Conservation (phyloP, 768 basidiomycete genomes). For the Phanerodontia chrysosporium region DNA sequence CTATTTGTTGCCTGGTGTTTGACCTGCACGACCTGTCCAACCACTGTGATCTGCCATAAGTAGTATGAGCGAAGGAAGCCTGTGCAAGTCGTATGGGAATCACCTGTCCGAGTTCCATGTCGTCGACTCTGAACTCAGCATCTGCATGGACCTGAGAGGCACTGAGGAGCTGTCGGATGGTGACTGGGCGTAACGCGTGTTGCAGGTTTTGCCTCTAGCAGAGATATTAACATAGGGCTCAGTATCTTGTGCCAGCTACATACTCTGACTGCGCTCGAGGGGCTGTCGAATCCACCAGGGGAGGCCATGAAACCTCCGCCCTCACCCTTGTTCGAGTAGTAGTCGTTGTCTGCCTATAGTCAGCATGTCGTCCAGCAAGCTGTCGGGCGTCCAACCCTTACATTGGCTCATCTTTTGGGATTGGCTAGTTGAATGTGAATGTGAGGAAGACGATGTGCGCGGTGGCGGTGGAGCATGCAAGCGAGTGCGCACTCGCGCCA, state of each 20-base stretch:
- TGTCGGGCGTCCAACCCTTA: conserved; percentile 19
- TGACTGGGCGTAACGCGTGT: conserved; percentile 67
- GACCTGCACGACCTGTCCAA: conserved; percentile 69
- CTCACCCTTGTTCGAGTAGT: conserved; percentile 31
- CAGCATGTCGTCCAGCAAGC: neutral
- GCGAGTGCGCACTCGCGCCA: neutral
- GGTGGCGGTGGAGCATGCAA: neutral
- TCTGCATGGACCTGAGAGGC: conserved; percentile 85
- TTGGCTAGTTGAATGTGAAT: neutral
- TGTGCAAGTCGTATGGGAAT: no score
- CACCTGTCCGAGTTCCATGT: conserved; percentile 77
- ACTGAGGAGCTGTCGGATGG: conserved; percentile 67
- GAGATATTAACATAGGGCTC: neutral
- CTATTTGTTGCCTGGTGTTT: conserved; percentile 75
- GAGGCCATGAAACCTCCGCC: conserved; percentile 53
- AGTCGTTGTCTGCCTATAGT: conserved; percentile 22
- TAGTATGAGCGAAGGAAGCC: no score
- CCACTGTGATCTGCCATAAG: conserved; percentile 67
- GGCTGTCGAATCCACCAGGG: conserved; percentile 57
- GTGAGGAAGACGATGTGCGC: neutral
- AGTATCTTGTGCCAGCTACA: neutral
- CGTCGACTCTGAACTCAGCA: conserved; percentile 84
- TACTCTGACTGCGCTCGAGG: conserved; percentile 41
- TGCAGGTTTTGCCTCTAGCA: conserved; percentile 34
- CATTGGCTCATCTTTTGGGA: conserved; percentile 37